Conservation (phyloP, 1,139 yeast species). For the Saccharomyces hybrid region DNA sequence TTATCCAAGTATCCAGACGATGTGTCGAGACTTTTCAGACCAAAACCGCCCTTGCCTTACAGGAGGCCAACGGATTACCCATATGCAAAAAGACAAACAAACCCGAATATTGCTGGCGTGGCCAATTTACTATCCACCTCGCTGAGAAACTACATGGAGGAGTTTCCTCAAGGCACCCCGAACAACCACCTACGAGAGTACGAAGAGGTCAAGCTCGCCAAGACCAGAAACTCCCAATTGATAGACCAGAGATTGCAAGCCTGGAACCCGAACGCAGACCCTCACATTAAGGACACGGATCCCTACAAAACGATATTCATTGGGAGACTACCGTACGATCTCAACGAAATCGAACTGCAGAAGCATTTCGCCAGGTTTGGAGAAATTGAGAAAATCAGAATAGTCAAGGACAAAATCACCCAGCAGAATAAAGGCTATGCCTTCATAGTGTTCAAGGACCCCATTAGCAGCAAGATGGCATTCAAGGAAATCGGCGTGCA, state of each 20-base stretch:
- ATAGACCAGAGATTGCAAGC: constrained; percentile 29
- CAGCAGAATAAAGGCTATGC: constrained; percentile 64
- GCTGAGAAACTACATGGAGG: constrained; percentile 10
- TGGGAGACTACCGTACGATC: constrained; percentile 56
- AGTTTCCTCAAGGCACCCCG: constrained; percentile 18
- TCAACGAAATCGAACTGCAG: constrained; percentile 65
- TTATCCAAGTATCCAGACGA: constrained; percentile 53
- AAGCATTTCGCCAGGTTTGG: constrained; percentile 61
- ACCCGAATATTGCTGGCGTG: constrained; percentile 47
- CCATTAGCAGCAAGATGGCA: constrained; percentile 35
- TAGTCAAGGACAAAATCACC: constrained; percentile 35
- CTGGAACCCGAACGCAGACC: constrained; percentile 56
- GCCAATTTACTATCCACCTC: constrained; percentile 21
- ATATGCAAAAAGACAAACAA: constrained; percentile 42
- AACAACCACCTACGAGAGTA: constrained; percentile 33
- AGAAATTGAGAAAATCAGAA: constrained; percentile 52
- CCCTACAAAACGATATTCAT: constrained; percentile 76
- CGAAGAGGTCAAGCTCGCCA: constrained; percentile 32
- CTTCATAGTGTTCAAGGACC: constrained; percentile 57
- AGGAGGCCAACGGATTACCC: constrained; percentile 49
- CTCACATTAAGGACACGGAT: constrained; percentile 54
- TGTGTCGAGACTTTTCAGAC: constrained; percentile 58
- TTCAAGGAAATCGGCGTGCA: constrained; percentile 41
- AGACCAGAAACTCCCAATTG: constrained; percentile 14
- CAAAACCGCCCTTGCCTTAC: constrained; percentile 59